These are phyloP conservation scores for Coemansia furcata DNA, from an alignment of 192 early-diverging fungal genomes.

Conservation along the genomic window DNA sequence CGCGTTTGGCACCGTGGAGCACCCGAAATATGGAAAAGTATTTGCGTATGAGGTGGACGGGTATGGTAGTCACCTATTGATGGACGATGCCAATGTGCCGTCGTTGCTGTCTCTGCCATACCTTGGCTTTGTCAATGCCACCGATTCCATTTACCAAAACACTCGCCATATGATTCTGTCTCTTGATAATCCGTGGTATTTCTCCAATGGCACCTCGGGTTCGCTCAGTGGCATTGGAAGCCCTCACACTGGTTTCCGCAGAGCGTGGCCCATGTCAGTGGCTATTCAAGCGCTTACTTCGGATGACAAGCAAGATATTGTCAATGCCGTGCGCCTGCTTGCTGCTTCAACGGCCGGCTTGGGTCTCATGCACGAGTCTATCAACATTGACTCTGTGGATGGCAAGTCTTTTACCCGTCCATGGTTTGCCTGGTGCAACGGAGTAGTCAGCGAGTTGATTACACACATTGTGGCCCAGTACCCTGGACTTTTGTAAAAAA, in stretches of 20 bases:
- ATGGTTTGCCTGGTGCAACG: conserved; percentile 67
- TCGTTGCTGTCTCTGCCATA: conserved; percentile 58
- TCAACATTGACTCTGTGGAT: conserved; percentile 37
- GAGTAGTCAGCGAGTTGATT: conserved; percentile 52
- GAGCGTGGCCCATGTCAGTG: conserved; percentile 63
- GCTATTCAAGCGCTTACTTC: conserved; percentile 54
- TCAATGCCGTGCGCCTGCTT: conserved; percentile 40
- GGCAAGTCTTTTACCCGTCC: conserved; percentile 40
- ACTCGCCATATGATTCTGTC: conserved; percentile 58
- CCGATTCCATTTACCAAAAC: conserved; percentile 52
- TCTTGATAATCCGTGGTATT: conserved; percentile 60
- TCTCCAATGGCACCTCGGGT: conserved; percentile 35
- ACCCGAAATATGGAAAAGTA: conserved; percentile 52
- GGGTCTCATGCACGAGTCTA: conserved; percentile 63
- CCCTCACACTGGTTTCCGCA: conserved; percentile 54
- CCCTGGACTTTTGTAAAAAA: too few relatives aligned
- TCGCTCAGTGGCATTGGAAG: conserved; percentile 55
- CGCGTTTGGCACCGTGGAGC: conserved; percentile 46
- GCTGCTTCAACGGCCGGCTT: conserved; percentile 42
- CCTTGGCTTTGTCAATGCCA: conserved; percentile 51
- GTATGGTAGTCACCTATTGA: conserved; percentile 57
- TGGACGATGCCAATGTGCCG: conserved; percentile 69
- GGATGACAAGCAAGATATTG: conserved; percentile 33
- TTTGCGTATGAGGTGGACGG: conserved; percentile 67
- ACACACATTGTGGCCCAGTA: not conserved